Base-by-base conservation (phyloP, 1,139 yeast genomes). In the Saccharomyces hybrid region DNA sequence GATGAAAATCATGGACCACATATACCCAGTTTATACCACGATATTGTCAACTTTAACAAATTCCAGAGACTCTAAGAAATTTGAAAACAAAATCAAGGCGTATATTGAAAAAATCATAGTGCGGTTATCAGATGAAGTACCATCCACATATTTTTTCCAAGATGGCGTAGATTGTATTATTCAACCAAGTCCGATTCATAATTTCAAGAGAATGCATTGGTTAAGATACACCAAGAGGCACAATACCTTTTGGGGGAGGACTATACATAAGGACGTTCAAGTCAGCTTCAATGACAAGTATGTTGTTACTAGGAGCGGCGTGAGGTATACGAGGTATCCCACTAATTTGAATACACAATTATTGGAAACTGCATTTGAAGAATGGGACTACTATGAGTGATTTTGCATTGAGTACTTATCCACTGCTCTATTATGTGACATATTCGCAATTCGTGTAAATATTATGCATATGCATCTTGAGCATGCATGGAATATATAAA, bases 181-280 rank as follows among this genome's bases (percentile, higher is more conserved):
- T 8, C 55, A 56, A 9, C 49, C 52, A 7, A 64, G 71, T 49
- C 69, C 71, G 8, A 62, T 68, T 2, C 60, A 62, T 13, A 64
- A 66, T 3, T 68, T 67, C 51, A 62, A 60, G 31, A 64, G 70
- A 52, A 55, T 68, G 41, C 58, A 62, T 51, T 67, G 72, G 71
- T 52, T 68, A 31, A 65, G 63, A 46, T 59, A 58, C 5, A 56
- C 58, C 3, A 65, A 60, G 48, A 62, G 70, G 51, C 54, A 49
- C 11, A 55, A 54, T 32, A 53, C 57, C 1, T 58, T 68, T 48
- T 57, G 62, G 58, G 66, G 66, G 19, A 64, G 57, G 50, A 64
- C 61, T 41, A 52, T 56, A 4, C 57, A 60, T n/a, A 62, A 54
- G 48, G 66, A 65, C 34, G 62, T 61, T 44, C 55, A 60, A 31